A percentile compares a stretch with the other conserved stretches of the same genome.
Conservation (phyloP, 805 yeast genomes). For the Torulaspora indica region DNA sequence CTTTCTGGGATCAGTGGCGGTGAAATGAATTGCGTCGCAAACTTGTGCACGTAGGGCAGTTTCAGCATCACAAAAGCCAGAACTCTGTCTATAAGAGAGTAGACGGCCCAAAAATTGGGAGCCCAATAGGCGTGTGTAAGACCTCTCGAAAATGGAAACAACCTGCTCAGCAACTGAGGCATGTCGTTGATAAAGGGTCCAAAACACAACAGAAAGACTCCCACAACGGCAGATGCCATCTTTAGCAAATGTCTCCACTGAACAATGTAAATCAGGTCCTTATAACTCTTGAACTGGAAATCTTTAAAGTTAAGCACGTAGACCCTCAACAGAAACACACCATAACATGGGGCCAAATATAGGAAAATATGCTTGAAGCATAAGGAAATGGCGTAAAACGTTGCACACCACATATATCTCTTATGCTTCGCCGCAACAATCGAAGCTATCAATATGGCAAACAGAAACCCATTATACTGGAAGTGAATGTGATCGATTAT, state of each 20-base stretch:
- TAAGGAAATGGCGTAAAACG: constrained; percentile 66
- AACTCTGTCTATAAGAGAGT: constrained; percentile 74
- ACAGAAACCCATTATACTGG: constrained; percentile 93
- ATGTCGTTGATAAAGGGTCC: constrained; percentile 70
- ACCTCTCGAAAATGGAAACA: constrained; percentile 93
- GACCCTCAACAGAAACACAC: constrained; percentile 66
- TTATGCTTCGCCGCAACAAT: constrained; percentile 64
- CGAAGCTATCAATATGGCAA: constrained; percentile 72
- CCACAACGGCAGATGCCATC: constrained; percentile 58
- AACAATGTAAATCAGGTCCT: constrained; percentile 36
- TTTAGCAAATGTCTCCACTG: constrained; percentile 57
- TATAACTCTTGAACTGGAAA: constrained; percentile 33
- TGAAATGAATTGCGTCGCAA: constrained; percentile 37
- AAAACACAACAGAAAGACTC: constrained; percentile 63
- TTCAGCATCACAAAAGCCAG: constrained; percentile 42
- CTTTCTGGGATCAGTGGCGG: constrained; percentile 35
- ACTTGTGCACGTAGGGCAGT: constrained; percentile 43
- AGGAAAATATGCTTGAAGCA: constrained; percentile 94
- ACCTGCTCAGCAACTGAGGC: constrained; percentile 59
- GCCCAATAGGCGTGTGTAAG: constrained; percentile 99
- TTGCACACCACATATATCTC: constrained; percentile 55
- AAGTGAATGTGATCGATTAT: constrained; percentile 94
- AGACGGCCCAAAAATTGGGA: constrained; percentile 94
- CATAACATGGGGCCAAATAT: constrained; percentile 91
- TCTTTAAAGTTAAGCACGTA: constrained; percentile 53